phyloP scores from a whole-genome alignment of 2,329 filamentous ascomycete species.

The Davidsoniella australis region DNA sequence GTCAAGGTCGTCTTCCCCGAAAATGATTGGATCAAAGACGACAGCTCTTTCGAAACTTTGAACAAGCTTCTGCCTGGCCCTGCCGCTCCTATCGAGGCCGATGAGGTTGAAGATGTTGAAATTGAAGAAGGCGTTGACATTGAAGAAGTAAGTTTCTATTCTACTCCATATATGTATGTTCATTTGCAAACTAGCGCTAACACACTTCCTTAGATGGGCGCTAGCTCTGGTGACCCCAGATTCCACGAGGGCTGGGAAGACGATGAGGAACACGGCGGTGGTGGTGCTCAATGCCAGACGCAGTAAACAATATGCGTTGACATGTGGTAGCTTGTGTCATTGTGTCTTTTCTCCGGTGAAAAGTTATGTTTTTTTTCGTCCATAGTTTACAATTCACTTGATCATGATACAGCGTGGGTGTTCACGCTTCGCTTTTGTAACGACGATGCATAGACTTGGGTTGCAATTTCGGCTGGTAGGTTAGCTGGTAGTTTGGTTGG shows the following conservation, averaged over 20 bases:
- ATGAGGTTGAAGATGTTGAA: slow-evolving; percentile 72
- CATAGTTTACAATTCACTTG: background rate
- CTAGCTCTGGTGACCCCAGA: slow-evolving; percentile 49
- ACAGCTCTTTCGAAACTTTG: slow-evolving; percentile 53
- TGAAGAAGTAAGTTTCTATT: slow-evolving; percentile 42
- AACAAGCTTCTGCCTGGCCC: slow-evolving; percentile 58
- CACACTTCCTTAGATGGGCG: slow-evolving; percentile 41
- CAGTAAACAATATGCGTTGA: slow-evolving; percentile 33
- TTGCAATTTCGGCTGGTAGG: background rate
- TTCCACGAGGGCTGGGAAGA: slow-evolving; percentile 52
- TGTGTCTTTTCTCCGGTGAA: background rate
- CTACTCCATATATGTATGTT: background rate
- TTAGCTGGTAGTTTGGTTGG: background rate
- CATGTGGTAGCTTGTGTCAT: background rate
- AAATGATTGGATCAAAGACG: slow-evolving; percentile 62
- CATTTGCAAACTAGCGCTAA: slow-evolving; percentile 1
- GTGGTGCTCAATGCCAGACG: slow-evolving; percentile 47
- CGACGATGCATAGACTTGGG: slow-evolving; percentile 2
- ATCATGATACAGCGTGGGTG: too few relatives aligned
- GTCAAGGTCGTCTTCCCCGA: slow-evolving; percentile 81
- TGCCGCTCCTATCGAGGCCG: slow-evolving; percentile 42
- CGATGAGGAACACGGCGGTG: slow-evolving; percentile 45
- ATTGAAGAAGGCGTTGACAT: slow-evolving; percentile 72
- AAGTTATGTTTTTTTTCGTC: background rate
- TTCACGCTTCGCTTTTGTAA: background rate